These are phyloP conservation scores for Lodderomyces beijingensis DNA, from an alignment of 1,139 yeast species.

Conservation along the genomic window DNA sequence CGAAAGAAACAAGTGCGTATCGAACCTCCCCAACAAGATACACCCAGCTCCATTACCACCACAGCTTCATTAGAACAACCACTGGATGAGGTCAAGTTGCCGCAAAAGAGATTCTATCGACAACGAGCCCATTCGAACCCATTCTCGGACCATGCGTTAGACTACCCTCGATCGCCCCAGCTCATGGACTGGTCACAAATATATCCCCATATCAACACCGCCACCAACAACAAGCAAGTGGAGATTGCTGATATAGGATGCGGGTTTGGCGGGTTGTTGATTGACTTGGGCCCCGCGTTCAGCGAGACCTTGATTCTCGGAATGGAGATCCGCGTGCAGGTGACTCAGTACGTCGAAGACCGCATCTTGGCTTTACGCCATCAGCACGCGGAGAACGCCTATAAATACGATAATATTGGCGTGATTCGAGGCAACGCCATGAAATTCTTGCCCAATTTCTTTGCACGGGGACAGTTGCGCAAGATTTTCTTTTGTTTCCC, in stretches of 20 bases:
- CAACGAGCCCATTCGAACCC: constrained; percentile 99
- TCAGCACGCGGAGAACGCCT: constrained; percentile 19
- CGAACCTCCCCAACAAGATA: no score
- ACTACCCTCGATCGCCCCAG: constrained; percentile 77
- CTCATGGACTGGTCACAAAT: constrained; percentile 82
- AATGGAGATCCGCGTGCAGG: constrained; percentile 97
- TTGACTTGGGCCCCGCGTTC: constrained; percentile 72
- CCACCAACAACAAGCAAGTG: constrained; percentile 50
- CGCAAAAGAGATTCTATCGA: constrained; percentile 84
- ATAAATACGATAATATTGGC: constrained; percentile 70
- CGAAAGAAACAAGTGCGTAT: constrained; percentile 33
- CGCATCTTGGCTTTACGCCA: constrained; percentile 82
- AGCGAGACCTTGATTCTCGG: constrained; percentile 77
- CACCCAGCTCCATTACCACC: constrained; percentile 7
- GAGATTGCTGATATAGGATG: constrained; percentile 97
- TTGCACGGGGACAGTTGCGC: constrained; percentile 70
- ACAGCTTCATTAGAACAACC: constrained; percentile 4
- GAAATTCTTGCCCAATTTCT: constrained; percentile 95
- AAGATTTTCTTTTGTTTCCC: constrained; percentile 98
- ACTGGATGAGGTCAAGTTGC: constrained; percentile 27
- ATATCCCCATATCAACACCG: constrained; percentile 47
- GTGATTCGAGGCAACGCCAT: constrained; percentile 94
- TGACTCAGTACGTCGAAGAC: constrained; percentile 94
- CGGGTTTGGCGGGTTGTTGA: constrained; percentile 92
- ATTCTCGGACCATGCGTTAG: constrained; percentile 88